Percentiles rank a stretch among this genome's conserved stretches.
phyloP scores from a whole-genome alignment of 371 early-diverging fungal genomes.

The Mucor plumbeus region DNA sequence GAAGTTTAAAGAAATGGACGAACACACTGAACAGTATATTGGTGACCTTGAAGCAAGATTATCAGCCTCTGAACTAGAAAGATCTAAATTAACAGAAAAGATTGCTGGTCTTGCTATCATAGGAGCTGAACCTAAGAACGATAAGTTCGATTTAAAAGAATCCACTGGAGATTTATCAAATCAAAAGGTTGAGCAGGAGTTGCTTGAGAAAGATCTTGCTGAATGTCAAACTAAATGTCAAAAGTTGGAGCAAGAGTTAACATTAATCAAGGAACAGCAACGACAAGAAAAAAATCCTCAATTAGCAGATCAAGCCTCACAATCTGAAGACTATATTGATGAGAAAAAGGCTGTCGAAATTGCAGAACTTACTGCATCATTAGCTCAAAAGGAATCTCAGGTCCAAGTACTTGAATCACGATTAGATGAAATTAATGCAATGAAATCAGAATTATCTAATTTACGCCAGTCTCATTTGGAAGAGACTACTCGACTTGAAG shows the following conservation, averaged over 20 bases:
- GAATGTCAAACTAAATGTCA: constrained; percentile 23
- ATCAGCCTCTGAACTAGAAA: constrained; percentile 16
- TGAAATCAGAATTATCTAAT: constrained; percentile 28
- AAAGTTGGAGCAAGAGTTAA: constrained; percentile 25
- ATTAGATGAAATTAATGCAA: constrained; percentile 32
- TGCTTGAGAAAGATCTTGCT: constrained; percentile 21
- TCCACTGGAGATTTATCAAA: neutral
- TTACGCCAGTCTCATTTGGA: constrained; percentile 28
- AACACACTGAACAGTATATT: constrained; percentile 55
- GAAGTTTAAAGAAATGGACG: constrained; percentile 47
- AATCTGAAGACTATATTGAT: constrained; percentile 10
- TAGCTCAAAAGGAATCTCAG: constrained; percentile 22
- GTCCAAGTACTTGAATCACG: constrained; percentile 24
- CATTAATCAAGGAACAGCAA: neutral
- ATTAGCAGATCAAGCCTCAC: neutral
- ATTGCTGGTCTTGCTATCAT: neutral
- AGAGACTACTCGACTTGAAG: constrained; percentile 30
- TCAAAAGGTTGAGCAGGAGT: constrained; percentile 13
- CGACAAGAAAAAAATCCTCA: neutral
- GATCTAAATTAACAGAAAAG: constrained; percentile 20
- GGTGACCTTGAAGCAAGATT: constrained; percentile 46
- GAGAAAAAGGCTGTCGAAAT: neutral
- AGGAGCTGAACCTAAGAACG: neutral
- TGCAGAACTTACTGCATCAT: constrained; percentile 17
- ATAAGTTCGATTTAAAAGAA: neutral